A percentile compares a stretch with the other conserved stretches of the same genome.
Evolutionary conservation across 257 asterid genomes (phyloP).

Genomic region (Capsicum baccatum): DNA sequence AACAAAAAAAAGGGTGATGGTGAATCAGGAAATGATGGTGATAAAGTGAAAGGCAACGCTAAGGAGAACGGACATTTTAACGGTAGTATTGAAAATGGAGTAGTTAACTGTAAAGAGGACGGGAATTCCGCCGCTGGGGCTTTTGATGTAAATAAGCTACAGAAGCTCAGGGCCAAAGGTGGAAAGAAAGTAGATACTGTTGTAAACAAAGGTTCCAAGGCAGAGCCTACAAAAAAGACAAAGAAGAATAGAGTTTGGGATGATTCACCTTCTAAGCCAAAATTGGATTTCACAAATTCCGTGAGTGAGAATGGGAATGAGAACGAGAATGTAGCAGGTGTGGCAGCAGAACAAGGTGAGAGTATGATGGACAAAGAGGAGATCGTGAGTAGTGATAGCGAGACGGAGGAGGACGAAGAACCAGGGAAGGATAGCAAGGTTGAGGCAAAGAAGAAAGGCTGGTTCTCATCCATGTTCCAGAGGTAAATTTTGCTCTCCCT

Average conservation of each 20-base stretch:
- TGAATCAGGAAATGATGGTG: slow-evolving; percentile 66
- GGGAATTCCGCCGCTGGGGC: slow-evolving; percentile 62
- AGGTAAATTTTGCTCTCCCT: slow-evolving; percentile 51
- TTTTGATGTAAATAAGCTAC: slow-evolving; percentile 84
- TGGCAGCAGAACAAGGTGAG: slow-evolving; percentile 65
- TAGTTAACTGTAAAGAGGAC: slow-evolving; percentile 61
- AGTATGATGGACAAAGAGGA: slow-evolving; percentile 98
- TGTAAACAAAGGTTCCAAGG: slow-evolving; percentile 65
- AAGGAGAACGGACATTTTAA: slow-evolving; percentile 57
- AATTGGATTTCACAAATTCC: slow-evolving; percentile 83
- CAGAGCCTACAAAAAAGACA: slow-evolving; percentile 67
- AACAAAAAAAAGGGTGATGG: slow-evolving; percentile 68
- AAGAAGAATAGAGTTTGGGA: slow-evolving; percentile 83
- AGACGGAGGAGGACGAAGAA: slow-evolving; percentile 63
- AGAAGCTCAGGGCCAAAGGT: slow-evolving; percentile 72
- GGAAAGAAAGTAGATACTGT: slow-evolving; percentile 64
- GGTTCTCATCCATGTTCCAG: slow-evolving; percentile 93
- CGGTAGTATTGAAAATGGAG: slow-evolving; percentile 48
- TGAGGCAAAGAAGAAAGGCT: slow-evolving; percentile 74
- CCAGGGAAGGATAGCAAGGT: slow-evolving; percentile 48
- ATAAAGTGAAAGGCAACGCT: slow-evolving; percentile 42
- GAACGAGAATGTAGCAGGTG: slow-evolving; percentile 45
- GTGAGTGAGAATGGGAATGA: slow-evolving; percentile 75
- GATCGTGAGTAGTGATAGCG: slow-evolving; percentile 76
- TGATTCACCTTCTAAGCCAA: slow-evolving; percentile 64